Evolutionary conservation across 768 basidiomycete species (phyloP), one percentile per base, ranked within the genome.

Genomic region (Panaeolus cyanescens): DNA sequence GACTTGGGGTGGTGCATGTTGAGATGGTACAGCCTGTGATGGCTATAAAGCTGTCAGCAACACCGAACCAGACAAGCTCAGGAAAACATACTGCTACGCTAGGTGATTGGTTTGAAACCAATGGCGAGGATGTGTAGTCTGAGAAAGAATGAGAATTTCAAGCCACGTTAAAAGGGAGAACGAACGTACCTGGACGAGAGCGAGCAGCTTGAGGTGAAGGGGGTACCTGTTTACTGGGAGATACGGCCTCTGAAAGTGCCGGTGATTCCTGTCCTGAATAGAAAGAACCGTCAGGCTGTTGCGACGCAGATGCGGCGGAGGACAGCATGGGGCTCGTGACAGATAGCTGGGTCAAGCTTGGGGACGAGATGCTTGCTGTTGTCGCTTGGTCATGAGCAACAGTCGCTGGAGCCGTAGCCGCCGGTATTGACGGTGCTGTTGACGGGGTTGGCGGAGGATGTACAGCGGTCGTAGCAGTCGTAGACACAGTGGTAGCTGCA

Each of bases 271-370:
- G 83, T 10, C 83, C 84, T 50, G 89, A 90, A 69, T 88, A 89
- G 62, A 88, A 85, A 25, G 91, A 90, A 25, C 84, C 87, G 60
- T 85, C 82, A 4, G 80, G 88, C 56, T 87, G 87, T 59, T 88
- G 88, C 55, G 84, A 86, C 32, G 79, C 83, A 34, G 84, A 85
- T 13, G 91, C 89, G 25, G 84, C 89, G 5, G 89, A 92, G 17
- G 92, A 93, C 56, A 93, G 67, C 79, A 92, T 87, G 0, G 92
- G 92, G 64, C 92, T 94, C 59, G 90, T 89, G 54, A 89, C 80
- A 5, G 92, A 93, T 36, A 85, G 88, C 74, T 93, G 91, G n/a
- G 92, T 93, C 58, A 93, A 76, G 70, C 92, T 94, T 30, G 92
- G 92, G 8, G 92, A 93, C 0, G 90, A 86, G 32, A 79, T 77